phyloP scores from a whole-genome alignment of 176 grass and related monocot genomes.

The Bromus sterilis region DNA sequence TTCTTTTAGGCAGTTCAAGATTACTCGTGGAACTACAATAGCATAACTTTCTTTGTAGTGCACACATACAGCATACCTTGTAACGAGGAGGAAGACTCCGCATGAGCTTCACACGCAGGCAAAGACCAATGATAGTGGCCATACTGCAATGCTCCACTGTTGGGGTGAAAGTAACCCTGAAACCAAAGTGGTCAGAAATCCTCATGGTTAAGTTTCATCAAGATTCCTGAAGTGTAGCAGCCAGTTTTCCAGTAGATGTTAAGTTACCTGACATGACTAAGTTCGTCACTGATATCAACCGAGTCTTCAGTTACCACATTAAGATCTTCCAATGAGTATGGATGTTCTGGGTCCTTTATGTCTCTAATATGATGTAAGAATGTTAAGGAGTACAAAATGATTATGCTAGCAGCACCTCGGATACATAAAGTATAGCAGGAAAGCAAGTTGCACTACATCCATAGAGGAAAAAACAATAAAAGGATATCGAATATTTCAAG shows the following conservation, averaged over 20 bases:
- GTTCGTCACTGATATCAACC: conserved; percentile 55
- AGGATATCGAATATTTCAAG: conserved; percentile 98
- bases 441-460: background rate
- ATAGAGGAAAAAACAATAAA: conserved; percentile 5
- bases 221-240: background rate
- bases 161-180: conserved; percentile 89
- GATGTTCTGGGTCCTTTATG: conserved; percentile 95
- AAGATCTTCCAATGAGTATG: conserved; percentile 89
- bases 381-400: conserved; percentile 44
- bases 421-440: background rate
- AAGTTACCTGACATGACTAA: conserved; percentile 61
- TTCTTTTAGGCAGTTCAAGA: background rate
- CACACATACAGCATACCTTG: conserved; percentile 44
- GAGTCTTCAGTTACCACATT: conserved; percentile 86
- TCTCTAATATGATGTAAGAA: conserved; percentile 97
- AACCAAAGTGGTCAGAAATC: background rate
- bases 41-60: background rate
- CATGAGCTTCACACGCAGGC: conserved; percentile 81
- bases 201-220: background rate
- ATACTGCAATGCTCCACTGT: conserved; percentile 97
- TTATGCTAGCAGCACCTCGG: background rate
- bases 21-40: background rate
- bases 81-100: conserved; percentile 82
- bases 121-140: conserved; percentile 94
- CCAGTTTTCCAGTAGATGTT: background rate